These are phyloP conservation scores for Phytophthora sojae DNA, from an alignment of 352 stramenopile genomes.

Conservation along the genomic window DNA sequence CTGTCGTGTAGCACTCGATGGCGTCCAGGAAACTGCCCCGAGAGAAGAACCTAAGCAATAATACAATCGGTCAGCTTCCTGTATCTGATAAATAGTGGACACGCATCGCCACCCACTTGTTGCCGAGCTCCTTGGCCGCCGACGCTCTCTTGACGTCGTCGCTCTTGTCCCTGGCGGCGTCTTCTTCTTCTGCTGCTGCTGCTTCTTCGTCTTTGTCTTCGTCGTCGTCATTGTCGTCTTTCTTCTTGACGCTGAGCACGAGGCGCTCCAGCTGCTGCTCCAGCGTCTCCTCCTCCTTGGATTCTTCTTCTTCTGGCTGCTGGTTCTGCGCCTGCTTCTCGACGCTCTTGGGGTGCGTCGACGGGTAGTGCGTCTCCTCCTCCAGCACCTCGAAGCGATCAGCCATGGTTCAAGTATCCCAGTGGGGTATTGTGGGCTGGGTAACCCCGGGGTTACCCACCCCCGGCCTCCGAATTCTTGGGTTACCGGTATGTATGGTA, in stretches of 20 bases:
- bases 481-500: too few species aligned
- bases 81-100: background rate
- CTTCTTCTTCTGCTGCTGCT: slow-evolving; percentile 24
- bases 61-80: slow-evolving; percentile 3
- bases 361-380: slow-evolving; percentile 83
- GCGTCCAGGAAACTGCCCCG: slow-evolving; percentile 78
- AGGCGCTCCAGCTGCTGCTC: slow-evolving; percentile 73
- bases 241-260: slow-evolving; percentile 42
- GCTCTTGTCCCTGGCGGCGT: background rate
- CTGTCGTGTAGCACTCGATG: slow-evolving; percentile 87
- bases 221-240: slow-evolving; percentile 21
- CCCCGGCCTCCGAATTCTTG: too few species aligned
- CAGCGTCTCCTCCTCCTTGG: slow-evolving; percentile 61
- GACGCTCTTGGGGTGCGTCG: slow-evolving; percentile 39
- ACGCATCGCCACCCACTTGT: slow-evolving; percentile 56
- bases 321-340: slow-evolving; percentile 18
- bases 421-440: too few species aligned
- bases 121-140: slow-evolving; percentile 83
- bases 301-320: slow-evolving; percentile 8
- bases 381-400: slow-evolving; percentile 86
- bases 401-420: slow-evolving; percentile 15
- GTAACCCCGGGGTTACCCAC: too few species aligned
- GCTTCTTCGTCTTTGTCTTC: slow-evolving; percentile 23
- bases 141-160: slow-evolving; percentile 75
- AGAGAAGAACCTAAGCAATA: slow-evolving; percentile 63